These are phyloP conservation scores for Chenopodium berlandieri DNA, from an alignment of 148 eudicot genomes.

Conservation along the genomic window DNA sequence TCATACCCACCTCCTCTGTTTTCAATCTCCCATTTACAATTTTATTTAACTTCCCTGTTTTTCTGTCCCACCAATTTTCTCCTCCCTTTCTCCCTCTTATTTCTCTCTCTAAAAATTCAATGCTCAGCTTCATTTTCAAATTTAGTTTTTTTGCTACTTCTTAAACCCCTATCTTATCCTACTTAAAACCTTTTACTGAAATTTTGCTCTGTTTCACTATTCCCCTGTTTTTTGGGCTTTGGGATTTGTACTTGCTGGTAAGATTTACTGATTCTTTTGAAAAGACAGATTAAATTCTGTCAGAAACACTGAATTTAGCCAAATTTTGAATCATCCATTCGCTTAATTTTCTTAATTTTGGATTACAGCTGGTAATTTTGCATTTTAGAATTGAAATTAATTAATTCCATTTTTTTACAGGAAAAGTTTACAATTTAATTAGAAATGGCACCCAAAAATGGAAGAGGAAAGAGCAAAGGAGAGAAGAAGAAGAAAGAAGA, in stretches of 20 bases:
- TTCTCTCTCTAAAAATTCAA: slow-evolving; percentile 1
- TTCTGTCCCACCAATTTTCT: slow-evolving; percentile 13
- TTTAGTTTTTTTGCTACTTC: neutral
- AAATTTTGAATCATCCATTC: slow-evolving; percentile 5
- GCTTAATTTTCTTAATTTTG: neutral
- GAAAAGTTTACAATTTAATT: neutral
- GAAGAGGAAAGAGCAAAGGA: slow-evolving; percentile 84
- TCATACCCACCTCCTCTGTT: slow-evolving; percentile 40
- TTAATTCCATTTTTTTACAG: slow-evolving; percentile 7
- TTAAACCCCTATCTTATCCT: slow-evolving; percentile 14
- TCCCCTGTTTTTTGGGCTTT: neutral
- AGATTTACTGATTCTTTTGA: neutral
- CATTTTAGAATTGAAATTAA: slow-evolving; percentile 8
- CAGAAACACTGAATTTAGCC: slow-evolving; percentile 5
- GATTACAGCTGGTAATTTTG: neutral
- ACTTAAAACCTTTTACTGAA: slow-evolving; percentile 11
- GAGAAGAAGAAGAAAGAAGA: slow-evolving; percentile 99
- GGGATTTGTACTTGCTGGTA: slow-evolving; percentile 11
- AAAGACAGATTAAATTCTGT: neutral
- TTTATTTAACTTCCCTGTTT: slow-evolving; percentile 9
- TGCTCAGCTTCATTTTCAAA: slow-evolving; percentile 14
- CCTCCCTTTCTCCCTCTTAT: slow-evolving; percentile 15
- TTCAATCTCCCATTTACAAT: slow-evolving; percentile 9
- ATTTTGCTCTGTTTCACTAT: neutral
- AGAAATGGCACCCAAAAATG: slow-evolving; percentile 91